phyloP scores from a whole-genome alignment of 1,284 basidiomycete species.

The Athelia sp. region DNA sequence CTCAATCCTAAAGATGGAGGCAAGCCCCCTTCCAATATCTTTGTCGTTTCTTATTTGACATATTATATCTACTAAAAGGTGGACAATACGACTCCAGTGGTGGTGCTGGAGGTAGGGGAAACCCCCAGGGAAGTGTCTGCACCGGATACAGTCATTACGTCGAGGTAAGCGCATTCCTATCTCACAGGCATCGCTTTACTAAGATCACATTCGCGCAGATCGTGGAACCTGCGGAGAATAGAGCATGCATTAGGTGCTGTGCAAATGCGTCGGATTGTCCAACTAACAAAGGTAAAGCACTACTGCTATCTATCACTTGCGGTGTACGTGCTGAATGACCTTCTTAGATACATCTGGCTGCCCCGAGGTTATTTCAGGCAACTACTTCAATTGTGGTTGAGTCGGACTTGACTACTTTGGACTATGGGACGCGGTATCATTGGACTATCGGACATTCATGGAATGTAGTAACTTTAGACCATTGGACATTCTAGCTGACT shows the following conservation, averaged over 20 bases:
- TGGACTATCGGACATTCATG: no score
- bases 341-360: conserved; percentile 31
- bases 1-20: conserved; percentile 39
- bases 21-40: no score
- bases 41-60: no score
- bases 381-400: conserved; percentile 31
- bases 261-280: conserved; percentile 42
- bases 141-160: conserved; percentile 48
- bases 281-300: conserved; percentile 30
- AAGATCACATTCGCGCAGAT: conserved; percentile 25
- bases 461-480: no score
- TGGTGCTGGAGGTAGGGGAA: conserved; percentile 37
- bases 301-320: neutral
- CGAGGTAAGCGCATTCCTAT: conserved; percentile 17
- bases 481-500: no score
- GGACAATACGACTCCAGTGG: conserved; percentile 52
- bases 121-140: conserved; percentile 42
- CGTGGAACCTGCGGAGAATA: conserved; percentile 37
- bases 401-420: neutral
- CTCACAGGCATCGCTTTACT: neutral
- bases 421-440: no score
- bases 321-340: conserved; percentile 27
- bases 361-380: conserved; percentile 30
- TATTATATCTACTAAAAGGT: no score
- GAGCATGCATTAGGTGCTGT: conserved; percentile 49